Conservation (phyloP, 805 yeast genomes). For the Candida montana region DNA sequence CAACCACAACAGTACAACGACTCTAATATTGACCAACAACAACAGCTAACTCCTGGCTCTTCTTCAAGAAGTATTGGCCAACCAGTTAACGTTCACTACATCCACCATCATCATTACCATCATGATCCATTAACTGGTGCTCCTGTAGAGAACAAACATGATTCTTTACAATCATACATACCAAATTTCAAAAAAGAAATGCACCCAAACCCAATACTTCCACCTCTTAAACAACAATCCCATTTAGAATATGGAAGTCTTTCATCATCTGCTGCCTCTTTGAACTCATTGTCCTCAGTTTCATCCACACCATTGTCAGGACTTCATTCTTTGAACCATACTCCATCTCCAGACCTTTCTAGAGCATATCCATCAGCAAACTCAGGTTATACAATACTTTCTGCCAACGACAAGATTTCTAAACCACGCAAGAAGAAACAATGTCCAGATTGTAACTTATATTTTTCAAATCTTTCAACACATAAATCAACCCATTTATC, state of each 20-base stretch:
- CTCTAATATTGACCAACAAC: not conserved
- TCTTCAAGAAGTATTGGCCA: slow-evolving; percentile 6
- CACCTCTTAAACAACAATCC: slow-evolving; percentile 4
- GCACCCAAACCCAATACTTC: slow-evolving; percentile 10
- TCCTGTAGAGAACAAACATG: not conserved
- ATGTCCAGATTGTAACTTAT: slow-evolving; percentile 64
- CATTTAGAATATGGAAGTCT: slow-evolving; percentile 1
- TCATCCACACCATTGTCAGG: slow-evolving; percentile 18
- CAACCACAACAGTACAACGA: slow-evolving; percentile 7
- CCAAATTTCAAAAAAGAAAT: not conserved
- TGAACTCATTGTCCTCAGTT: slow-evolving; percentile 11
- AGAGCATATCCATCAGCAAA: not conserved
- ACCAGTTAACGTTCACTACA: slow-evolving; percentile 9
- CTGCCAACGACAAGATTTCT: slow-evolving; percentile 10
- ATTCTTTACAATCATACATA: not conserved
- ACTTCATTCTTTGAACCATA: slow-evolving; percentile 7
- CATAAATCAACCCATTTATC: slow-evolving; percentile 75
- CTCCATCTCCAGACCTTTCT: slow-evolving; percentile 5
- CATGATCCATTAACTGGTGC: slow-evolving; percentile 3
- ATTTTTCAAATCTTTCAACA: slow-evolving; percentile 75
- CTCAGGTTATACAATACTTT: too few species aligned
- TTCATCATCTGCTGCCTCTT: not conserved
- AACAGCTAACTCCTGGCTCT: not conserved
- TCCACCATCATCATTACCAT: slow-evolving; percentile 9
- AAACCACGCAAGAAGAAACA: slow-evolving; percentile 60